Base-by-base conservation (phyloP, 2,329 filamentous ascomycete species). In the Mollisiaceae sp. region DNA sequence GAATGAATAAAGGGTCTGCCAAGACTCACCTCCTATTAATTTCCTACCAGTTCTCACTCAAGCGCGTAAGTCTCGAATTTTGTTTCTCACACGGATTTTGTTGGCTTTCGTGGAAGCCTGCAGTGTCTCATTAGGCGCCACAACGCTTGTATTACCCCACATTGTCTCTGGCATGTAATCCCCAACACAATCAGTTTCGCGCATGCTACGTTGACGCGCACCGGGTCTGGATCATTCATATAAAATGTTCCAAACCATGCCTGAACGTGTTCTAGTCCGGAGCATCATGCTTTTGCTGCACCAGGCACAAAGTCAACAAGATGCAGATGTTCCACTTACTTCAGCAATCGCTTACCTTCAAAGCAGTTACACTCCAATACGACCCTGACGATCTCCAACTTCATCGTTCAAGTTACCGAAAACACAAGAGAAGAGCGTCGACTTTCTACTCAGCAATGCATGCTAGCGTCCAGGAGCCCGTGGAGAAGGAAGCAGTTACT, bases 381-480 rank as follows among this genome's bases (percentile, higher is more conserved):
- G n/a, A 54, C 55, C 62, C 41, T 22, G 50, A 59, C 54, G 54
- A 67, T 14, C 55, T 67, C 20, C 8, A 43, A 45, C 32, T 60
- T 1, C 43, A 20, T n/a, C 22, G 12, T 18, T 56, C 59, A 18
- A 59, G 61, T 6, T 59, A 66, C 38, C 36, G 50, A 45, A 57
- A 22, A 3, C 55, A 66, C 27, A 35, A 57, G 20, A 27, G 47
- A 50, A 59, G 32, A 59, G 57, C 38, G 54, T 36, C 27, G 15
- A 41, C 20, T 12, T 58, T 52, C 18, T 5, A 38, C 9, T 6
- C 45, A 52, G 50, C 24, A 27, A 72, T 70, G 67, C 69, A 64
- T 50, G 57, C 45, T 14, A 50, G 70, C 47, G 61, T 72, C 24
- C 71, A 72, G 60, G 70, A 71, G 27, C 41, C 63, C 5, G 39